Evolutionary conservation across 768 basidiomycete genomes (phyloP).

Genomic region (Hypholoma sublateritium): DNA sequence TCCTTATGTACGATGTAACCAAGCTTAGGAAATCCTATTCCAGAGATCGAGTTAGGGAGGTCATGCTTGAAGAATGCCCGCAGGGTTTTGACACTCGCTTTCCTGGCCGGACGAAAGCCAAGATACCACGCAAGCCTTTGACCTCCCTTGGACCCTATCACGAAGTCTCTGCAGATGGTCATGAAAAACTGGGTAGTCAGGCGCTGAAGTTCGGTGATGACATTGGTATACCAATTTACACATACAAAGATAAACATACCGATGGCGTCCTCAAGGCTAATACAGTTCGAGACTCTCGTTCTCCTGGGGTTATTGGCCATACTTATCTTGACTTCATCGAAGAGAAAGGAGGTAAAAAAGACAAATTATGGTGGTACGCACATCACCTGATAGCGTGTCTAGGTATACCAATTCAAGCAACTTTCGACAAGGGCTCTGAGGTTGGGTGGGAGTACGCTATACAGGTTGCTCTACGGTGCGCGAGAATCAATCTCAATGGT

Average conservation of each 20-base stretch:
- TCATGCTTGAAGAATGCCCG: conserved; percentile 14
- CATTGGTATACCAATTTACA: conserved; percentile 28
- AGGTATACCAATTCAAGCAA: conserved; percentile 28
- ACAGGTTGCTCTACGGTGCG: conserved; percentile 15
- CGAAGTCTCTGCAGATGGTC: conserved; percentile 26
- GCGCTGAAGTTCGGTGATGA: conserved; percentile 30
- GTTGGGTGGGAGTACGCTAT: conserved; percentile 23
- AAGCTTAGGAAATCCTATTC: too few relatives aligned
- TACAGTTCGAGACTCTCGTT: conserved; percentile 25
- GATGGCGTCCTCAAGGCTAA: conserved; percentile 15
- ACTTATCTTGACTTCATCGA: conserved; percentile 32
- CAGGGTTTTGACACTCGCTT: conserved; percentile 14
- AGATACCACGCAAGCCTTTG: conserved; percentile 5
- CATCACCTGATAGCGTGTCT: not conserved
- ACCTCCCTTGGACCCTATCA: conserved; percentile 17
- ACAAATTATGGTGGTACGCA: too few relatives aligned
- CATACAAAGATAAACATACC: conserved; percentile 26
- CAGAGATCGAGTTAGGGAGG: conserved; percentile 6
- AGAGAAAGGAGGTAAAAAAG: conserved; percentile 23
- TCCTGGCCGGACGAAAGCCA: conserved; percentile 12
- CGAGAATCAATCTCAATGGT: not conserved
- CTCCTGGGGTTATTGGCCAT: conserved; percentile 25
- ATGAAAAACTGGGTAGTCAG: conserved; percentile 25
- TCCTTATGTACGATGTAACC: too few relatives aligned
- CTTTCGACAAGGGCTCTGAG: conserved; percentile 30